These are phyloP conservation scores for Camillea tinctor DNA, from an alignment of 2,329 filamentous ascomycete genomes.

Conservation along the genomic window DNA sequence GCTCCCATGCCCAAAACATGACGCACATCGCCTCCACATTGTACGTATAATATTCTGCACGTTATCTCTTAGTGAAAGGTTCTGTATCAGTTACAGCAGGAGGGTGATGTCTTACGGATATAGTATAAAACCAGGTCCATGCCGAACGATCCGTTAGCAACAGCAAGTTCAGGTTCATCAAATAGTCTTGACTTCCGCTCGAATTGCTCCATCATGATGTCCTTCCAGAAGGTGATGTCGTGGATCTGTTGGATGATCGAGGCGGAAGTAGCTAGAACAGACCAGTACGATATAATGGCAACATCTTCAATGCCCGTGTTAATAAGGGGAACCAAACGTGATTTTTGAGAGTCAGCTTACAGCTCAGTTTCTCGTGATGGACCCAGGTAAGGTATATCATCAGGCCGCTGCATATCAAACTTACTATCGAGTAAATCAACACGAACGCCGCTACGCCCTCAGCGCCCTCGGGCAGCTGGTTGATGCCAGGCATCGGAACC, in stretches of 20 bases:
- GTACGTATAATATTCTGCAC: slow-evolving; percentile 26
- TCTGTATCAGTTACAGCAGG: too few relatives aligned
- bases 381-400: slow-evolving; percentile 26
- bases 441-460: slow-evolving; percentile 11
- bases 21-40: slow-evolving; percentile 27
- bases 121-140: slow-evolving; percentile 27
- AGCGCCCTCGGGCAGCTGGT: slow-evolving; percentile 14
- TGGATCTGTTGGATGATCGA: slow-evolving; percentile 26
- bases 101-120: slow-evolving; percentile 19
- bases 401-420: slow-evolving; percentile 12
- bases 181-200: slow-evolving; percentile 11
- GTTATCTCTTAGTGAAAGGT: neutral
- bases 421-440: slow-evolving; percentile 12
- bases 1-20: slow-evolving; percentile 19
- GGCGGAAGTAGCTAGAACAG: slow-evolving; percentile 20
- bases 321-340: neutral
- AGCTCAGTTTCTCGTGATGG: slow-evolving; percentile 23
- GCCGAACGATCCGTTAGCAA: slow-evolving; percentile 26
- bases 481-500: slow-evolving; percentile 10
- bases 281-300: slow-evolving; percentile 23
- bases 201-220: slow-evolving; percentile 20
- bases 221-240: slow-evolving; percentile 19
- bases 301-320: slow-evolving; percentile 16
- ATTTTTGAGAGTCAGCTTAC: slow-evolving; percentile 11
- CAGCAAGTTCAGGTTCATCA: slow-evolving; percentile 25